A percentile compares a stretch with the other conserved stretches of the same genome.
Evolutionary conservation across 331 rosid genomes (phyloP).

Genomic region (Cydonia oblonga): DNA sequence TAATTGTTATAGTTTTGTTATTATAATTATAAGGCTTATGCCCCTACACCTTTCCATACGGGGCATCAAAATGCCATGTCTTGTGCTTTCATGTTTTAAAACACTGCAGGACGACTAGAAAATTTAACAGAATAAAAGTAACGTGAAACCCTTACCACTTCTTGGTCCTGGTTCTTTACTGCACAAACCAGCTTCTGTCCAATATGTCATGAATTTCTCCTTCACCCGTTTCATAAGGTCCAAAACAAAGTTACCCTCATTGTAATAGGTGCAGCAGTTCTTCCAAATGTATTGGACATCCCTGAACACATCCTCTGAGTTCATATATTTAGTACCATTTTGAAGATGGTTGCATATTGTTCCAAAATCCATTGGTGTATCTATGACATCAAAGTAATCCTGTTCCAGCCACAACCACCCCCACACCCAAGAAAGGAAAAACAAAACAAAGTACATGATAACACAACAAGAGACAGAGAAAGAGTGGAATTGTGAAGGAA

Average conservation of each 20-base stretch:
- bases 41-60: too few relatives aligned
- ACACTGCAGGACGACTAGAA: not conserved
- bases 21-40: too few relatives aligned
- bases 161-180: constrained; percentile 37
- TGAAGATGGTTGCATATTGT: constrained; percentile 78
- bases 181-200: constrained; percentile 82
- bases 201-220: constrained; percentile 83
- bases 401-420: constrained; percentile 25
- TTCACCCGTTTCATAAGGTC: constrained; percentile 94
- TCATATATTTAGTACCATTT: constrained; percentile 58
- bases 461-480: not conserved
- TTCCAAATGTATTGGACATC: constrained; percentile 87
- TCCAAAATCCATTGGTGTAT: constrained; percentile 97
- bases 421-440: not conserved
- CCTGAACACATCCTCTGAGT: constrained; percentile 71
- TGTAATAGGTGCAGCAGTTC: constrained; percentile 83
- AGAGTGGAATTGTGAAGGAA: not conserved
- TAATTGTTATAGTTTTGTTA: too few relatives aligned
- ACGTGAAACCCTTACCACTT: constrained; percentile 37
- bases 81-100: not conserved
- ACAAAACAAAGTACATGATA: not conserved
- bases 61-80: too few relatives aligned
- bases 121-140: not conserved
- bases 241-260: constrained; percentile 90
- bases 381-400: constrained; percentile 96